Evolutionary conservation across 2,329 filamentous ascomycete species (phyloP), one percentile per base, ranked within the genome.

Genomic region (Sordariomycetes sp.): DNA sequence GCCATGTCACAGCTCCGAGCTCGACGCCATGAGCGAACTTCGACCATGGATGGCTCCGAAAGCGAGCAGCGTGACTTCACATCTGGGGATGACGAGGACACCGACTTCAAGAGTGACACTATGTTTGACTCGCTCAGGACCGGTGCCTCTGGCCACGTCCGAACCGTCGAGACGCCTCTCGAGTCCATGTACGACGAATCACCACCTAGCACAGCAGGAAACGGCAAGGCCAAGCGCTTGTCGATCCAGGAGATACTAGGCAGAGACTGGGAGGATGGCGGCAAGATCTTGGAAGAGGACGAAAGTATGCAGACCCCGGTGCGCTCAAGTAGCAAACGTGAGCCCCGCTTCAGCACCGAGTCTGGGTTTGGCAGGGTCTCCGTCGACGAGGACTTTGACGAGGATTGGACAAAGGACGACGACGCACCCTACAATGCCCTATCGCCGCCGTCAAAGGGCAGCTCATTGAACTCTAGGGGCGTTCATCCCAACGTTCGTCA

Each of bases 111-210:
- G 57, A 86, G 82, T 53, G 83, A 88, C 46, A 84, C 77, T 14
- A 68, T 82, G 36, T 87, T 78, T 55, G 84, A 88, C 60, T 87
- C 83, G 20, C 59, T 86, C 44, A 78, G 81, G 34, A 87, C 83
- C 12, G 68, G 72, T 39, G 79, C 72, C 25, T 86, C 82, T 8
- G 70, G 72, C 40, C 81, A 78, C 41, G 68, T 72, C 35, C 74
- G 78, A 39, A 73, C 75, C 21, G 70, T 77, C 30, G 77, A 85
- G 50, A 82, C 80, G 19, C 81, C 82, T 12, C 63, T 87, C 32
- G 82, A 87, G 49, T 84, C 77, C 17, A 83, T 87, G 65, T 88
- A 87, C 54, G 82, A 88, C 56, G 83, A 88, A 46, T 85, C 82
- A 11, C 81, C 79, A 23, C 72, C 75, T 7, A 72, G 69, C 49